phyloP scores from a whole-genome alignment of 2,329 filamentous ascomycete genomes.

The Monilinia aucupariae region DNA sequence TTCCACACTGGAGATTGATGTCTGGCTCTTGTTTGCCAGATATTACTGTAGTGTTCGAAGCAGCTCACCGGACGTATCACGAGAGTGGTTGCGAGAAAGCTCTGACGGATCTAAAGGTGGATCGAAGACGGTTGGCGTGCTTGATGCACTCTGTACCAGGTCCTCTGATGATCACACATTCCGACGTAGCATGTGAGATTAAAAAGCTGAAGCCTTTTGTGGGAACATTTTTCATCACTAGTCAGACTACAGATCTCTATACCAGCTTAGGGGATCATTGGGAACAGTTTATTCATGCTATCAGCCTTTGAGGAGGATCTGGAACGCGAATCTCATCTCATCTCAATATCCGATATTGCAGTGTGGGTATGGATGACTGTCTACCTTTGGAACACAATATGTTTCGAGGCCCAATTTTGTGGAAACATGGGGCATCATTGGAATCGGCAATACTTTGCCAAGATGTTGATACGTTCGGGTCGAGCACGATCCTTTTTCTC shows the following conservation, averaged over 20 bases:
- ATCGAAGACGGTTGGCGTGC: conserved; percentile 13
- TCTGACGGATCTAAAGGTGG: conserved; percentile 6
- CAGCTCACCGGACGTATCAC: conserved; percentile 10
- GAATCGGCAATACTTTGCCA: background rate
- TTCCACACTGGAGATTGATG: conserved; percentile 15
- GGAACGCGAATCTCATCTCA: background rate
- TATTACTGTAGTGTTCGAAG: conserved; percentile 19
- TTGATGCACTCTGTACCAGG: conserved; percentile 15
- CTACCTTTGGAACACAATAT: background rate
- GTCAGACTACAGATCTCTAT: conserved; percentile 8
- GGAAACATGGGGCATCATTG: background rate
- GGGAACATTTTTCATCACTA: conserved; percentile 11
- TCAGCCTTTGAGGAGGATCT: conserved; percentile 8
- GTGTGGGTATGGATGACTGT: background rate
- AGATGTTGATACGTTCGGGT: background rate
- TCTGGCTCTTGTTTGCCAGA: conserved; percentile 18
- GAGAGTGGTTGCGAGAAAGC: conserved; percentile 11
- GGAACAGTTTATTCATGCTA: conserved; percentile 13
- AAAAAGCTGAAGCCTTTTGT: conserved; percentile 2
- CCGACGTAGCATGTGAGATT: conserved; percentile 7
- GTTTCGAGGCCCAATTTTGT: background rate
- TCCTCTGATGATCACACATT: conserved; percentile 7
- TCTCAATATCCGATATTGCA: background rate
- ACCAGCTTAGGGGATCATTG: conserved; percentile 12
- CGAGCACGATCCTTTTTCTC: background rate